Conservation (phyloP, 768 basidiomycete genomes). For the Calocybe cyanea region DNA sequence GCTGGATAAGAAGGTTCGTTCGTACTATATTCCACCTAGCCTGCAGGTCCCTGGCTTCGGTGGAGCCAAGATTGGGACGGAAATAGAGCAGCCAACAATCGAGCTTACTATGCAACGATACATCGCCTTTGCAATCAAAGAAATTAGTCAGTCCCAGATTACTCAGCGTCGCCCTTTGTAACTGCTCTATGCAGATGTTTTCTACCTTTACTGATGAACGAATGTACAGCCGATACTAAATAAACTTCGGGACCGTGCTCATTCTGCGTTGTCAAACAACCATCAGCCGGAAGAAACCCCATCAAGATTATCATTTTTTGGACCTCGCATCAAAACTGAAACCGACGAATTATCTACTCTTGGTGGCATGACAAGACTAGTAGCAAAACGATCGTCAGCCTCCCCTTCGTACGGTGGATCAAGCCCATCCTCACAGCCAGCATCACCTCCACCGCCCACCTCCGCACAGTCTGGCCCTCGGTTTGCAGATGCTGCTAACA, state of each 20-base stretch:
- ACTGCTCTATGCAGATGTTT: too few relatives aligned
- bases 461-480: conserved; percentile 18
- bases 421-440: conserved; percentile 40
- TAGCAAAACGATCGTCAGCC: conserved; percentile 48
- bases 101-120: conserved; percentile 66
- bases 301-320: conserved; percentile 31
- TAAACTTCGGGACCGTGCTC: conserved; percentile 52
- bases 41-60: conserved; percentile 64
- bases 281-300: conserved; percentile 19
- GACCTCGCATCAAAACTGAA: conserved; percentile 51
- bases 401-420: conserved; percentile 39
- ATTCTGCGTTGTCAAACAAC: conserved; percentile 33
- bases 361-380: conserved; percentile 61
- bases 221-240: conserved; percentile 66
- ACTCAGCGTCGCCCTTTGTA: not conserved
- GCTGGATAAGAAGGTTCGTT: conserved; percentile 62
- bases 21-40: conserved; percentile 61
- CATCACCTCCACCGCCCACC: conserved; percentile 37
- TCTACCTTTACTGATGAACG: too few relatives aligned
- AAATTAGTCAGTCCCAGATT: conserved; percentile 49
- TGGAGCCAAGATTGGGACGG: conserved; percentile 38
- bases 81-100: conserved; percentile 44
- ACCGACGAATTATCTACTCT: conserved; percentile 58
- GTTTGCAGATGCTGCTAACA: conserved; percentile 14
- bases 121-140: conserved; percentile 61